These are phyloP conservation scores for Dictyostelium brefeldianum DNA, from an alignment of 78 protist genomes.

Conservation along the genomic window DNA sequence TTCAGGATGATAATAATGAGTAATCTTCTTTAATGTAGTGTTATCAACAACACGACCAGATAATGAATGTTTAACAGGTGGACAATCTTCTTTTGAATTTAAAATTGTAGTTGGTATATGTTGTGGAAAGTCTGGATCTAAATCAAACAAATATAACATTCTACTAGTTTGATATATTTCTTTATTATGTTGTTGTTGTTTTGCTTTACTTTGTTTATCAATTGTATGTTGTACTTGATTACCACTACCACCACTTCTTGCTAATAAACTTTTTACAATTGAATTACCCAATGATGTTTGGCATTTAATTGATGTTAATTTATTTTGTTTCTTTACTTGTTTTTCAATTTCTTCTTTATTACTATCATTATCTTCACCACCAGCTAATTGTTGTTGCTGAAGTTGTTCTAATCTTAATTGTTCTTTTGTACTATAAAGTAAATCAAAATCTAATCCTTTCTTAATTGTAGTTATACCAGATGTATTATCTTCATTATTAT, in stretches of 20 bases:
- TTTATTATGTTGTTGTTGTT: background rate
- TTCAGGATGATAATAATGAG: slow-evolving; percentile 14
- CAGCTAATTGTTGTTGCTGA: background rate
- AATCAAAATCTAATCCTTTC: slow-evolving; percentile 35
- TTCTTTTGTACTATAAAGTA: slow-evolving; percentile 5
- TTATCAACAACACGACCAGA: slow-evolving; percentile 11
- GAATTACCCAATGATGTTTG: slow-evolving; percentile 11
- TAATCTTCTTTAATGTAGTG: background rate
- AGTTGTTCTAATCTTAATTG: background rate
- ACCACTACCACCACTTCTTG: background rate
- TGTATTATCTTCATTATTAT: background rate
- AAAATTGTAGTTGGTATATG: slow-evolving; percentile 33
- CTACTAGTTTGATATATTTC: slow-evolving; percentile 52
- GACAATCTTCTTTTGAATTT: slow-evolving; percentile 51
- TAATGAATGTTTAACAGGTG: background rate
- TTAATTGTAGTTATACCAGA: background rate
- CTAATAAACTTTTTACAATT: background rate
- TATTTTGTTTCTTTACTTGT: background rate
- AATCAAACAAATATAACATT: slow-evolving; percentile 49
- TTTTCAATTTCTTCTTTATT: background rate
- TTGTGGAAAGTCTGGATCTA: slow-evolving; percentile 64
- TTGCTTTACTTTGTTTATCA: background rate
- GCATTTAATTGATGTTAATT: background rate
- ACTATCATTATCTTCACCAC: too few relatives aligned
- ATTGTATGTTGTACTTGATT: background rate